Base-by-base conservation (phyloP, 495 filamentous ascomycete genomes). In the Penicillium paradoxum region DNA sequence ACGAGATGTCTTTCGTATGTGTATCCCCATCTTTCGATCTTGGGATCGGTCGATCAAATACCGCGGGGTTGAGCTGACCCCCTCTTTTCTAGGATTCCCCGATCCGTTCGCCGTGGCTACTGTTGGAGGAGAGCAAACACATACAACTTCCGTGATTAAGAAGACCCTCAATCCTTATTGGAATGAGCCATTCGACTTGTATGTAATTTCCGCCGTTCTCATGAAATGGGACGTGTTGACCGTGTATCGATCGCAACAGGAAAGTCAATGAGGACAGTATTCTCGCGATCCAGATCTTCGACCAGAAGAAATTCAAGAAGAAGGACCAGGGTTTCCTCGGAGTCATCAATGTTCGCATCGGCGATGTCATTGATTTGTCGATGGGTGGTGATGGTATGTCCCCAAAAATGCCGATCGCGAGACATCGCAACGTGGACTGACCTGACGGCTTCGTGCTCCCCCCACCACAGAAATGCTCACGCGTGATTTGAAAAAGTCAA, bases 301-400 rank as follows among this genome's bases (percentile, higher is more conserved):
- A 98, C 68, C 93, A 98, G 70, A 97, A 97, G 78, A 98, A 98
- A 71, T 98, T 97, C 77, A 98, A 98, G 77, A 98, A 98, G 81
- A 98, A 97, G 88, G 93, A 97, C 62, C 93, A 98, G 68, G 93
- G 93, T 1, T 98, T 98, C 61, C 81, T 98, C 18, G 93, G 93
- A 33, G 93, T 98, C 33, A 96, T 98, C 59, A 98, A 98, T 68
- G 86, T 97, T 52, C 87, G 90, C 46, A 86, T 97, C 49, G 95
- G 93, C 51, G 88, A 90, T 77, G 87, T 91, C 33, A 88, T 98
- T 45, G 93, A 97, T 67, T 70, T 98, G 54, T 83, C 86, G 49
- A 81, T 87, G 56, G 91, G 90, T 37, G 88, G 89, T 51, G 93
- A 98, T 75, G 91, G 93, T 98, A 82, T 57, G 83, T 75, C 38